Conservation (phyloP, 495 filamentous ascomycete species). For the Terfezia claveryi region DNA sequence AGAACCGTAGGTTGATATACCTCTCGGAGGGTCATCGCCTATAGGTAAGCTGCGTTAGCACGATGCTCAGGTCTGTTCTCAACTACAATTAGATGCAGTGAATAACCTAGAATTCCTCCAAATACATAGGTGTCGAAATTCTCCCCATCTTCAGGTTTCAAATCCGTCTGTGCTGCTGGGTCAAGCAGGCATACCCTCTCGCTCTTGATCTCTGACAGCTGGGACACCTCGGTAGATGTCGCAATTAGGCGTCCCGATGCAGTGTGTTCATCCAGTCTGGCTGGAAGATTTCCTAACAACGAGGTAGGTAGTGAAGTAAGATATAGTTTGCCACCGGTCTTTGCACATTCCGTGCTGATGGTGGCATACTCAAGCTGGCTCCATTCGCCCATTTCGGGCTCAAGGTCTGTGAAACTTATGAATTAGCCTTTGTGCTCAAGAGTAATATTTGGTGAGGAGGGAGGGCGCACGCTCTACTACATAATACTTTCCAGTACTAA, state of each 20-base stretch:
- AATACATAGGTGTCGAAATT: constrained; percentile 81
- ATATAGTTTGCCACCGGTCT: constrained; percentile 44
- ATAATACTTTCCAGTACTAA: not conserved
- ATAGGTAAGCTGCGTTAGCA: constrained; percentile 2
- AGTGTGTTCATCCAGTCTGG: constrained; percentile 38
- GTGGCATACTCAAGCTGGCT: constrained; percentile 72
- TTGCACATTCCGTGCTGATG: constrained; percentile 60
- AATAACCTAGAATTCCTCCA: constrained; percentile 79
- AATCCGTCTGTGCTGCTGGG: constrained; percentile 54
- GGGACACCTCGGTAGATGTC: constrained; percentile 40
- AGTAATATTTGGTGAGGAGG: not conserved
- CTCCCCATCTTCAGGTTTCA: constrained; percentile 62
- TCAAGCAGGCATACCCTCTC: constrained; percentile 60
- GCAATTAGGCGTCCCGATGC: constrained; percentile 32
- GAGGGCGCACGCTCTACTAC: not conserved
- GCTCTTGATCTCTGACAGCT: constrained; percentile 43
- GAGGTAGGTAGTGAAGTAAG: constrained; percentile 57
- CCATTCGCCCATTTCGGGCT: constrained; percentile 69
- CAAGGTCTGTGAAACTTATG: constrained; percentile 16
- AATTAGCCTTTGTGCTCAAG: not conserved
- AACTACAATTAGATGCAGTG: not conserved
- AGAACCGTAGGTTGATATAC: constrained; percentile 28
- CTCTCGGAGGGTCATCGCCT: constrained; percentile 91
- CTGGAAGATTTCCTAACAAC: constrained; percentile 38
- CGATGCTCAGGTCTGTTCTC: too few species aligned